Conservation (phyloP, 345 rosid genomes). For the Eucalyptus shirleyi region DNA sequence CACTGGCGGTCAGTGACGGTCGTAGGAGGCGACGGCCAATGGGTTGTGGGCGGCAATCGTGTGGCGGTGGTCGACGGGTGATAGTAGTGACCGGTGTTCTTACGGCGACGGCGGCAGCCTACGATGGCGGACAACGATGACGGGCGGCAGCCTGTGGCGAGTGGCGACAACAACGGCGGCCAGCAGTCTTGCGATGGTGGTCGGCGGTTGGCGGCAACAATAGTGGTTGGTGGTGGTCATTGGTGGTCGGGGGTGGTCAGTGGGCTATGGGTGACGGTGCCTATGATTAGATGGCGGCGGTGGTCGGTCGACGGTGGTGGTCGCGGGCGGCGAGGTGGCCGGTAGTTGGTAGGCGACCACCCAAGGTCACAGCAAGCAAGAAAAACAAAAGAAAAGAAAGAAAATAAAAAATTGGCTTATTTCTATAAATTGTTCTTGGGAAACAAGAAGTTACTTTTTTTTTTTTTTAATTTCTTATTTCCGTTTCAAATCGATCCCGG, state of each 20-base stretch:
- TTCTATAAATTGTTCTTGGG: accelerated
- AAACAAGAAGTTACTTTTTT: too few species aligned
- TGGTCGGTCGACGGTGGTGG: accelerated
- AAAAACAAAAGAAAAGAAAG: too few species aligned
- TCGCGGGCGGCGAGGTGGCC: too few species aligned
- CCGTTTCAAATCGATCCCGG: accelerated
- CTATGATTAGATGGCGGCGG: accelerated
- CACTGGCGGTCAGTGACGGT: accelerated
- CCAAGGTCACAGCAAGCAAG: accelerated
- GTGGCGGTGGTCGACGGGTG: accelerated
- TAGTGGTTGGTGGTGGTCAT: too few species aligned
- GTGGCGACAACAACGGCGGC: accelerated
- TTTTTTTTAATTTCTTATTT: too few species aligned
- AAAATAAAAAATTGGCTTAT: too few species aligned
- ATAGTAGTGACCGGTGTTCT: accelerated
- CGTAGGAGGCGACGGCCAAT: too few species aligned
- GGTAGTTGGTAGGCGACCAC: too few species aligned
- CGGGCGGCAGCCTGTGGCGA: accelerated
- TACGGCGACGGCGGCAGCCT: too few species aligned
- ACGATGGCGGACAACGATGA: accelerated
- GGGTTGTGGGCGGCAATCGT: too few species aligned
- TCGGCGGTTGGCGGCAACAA: accelerated
- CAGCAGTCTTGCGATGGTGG: accelerated
- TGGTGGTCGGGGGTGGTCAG: accelerated
- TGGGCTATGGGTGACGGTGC: too few species aligned